Percentiles rank a stretch among this genome's conserved stretches.
Evolutionary conservation across 2,329 filamentous ascomycete species (phyloP).

Genomic region (Emmonsia crescens): DNA sequence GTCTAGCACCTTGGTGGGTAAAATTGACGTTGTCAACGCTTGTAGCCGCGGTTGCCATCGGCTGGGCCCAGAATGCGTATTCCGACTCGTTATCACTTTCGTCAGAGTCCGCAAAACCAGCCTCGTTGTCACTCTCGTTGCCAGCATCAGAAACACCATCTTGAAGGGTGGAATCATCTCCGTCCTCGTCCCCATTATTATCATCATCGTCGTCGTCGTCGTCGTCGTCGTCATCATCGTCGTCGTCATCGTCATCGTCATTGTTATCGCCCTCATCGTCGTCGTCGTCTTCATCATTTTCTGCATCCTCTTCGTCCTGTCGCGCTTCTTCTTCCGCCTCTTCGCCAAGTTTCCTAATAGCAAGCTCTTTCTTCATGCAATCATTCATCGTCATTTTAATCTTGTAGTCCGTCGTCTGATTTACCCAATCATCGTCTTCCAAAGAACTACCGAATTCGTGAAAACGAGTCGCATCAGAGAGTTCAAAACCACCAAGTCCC

Average conservation of each 20-base stretch:
- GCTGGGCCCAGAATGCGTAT: slow-evolving; percentile 52
- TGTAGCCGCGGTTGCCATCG: slow-evolving; percentile 37
- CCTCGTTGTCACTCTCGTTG: slow-evolving; percentile 71
- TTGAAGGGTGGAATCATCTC: slow-evolving; percentile 46
- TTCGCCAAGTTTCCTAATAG: slow-evolving; percentile 71
- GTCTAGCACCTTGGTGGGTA: slow-evolving; percentile 36
- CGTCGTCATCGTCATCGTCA: slow-evolving; percentile 41
- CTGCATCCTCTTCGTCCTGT: slow-evolving; percentile 58
- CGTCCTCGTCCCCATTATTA: slow-evolving; percentile 45
- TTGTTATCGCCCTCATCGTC: slow-evolving; percentile 48
- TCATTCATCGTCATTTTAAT: slow-evolving; percentile 78
- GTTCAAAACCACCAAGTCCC: slow-evolving; percentile 31
- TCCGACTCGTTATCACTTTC: slow-evolving; percentile 55
- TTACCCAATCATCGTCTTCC: slow-evolving; percentile 84
- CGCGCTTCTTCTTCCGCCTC: slow-evolving; percentile 86
- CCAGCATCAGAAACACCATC: slow-evolving; percentile 43
- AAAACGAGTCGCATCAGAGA: slow-evolving; percentile 46
- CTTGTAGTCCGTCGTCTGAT: slow-evolving; percentile 52
- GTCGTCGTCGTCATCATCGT: slow-evolving; percentile 57
- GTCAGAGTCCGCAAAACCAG: slow-evolving; percentile 59
- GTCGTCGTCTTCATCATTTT: slow-evolving; percentile 41
- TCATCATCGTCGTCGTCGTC: slow-evolving; percentile 48
- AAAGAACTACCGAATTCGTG: slow-evolving; percentile 85
- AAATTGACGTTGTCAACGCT: slow-evolving; percentile 43
- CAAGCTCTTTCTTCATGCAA: slow-evolving; percentile 79